These are phyloP conservation scores for Sporisorium iseilematis-ciliati DNA, from an alignment of 1,284 basidiomycete species.

Conservation along the genomic window DNA sequence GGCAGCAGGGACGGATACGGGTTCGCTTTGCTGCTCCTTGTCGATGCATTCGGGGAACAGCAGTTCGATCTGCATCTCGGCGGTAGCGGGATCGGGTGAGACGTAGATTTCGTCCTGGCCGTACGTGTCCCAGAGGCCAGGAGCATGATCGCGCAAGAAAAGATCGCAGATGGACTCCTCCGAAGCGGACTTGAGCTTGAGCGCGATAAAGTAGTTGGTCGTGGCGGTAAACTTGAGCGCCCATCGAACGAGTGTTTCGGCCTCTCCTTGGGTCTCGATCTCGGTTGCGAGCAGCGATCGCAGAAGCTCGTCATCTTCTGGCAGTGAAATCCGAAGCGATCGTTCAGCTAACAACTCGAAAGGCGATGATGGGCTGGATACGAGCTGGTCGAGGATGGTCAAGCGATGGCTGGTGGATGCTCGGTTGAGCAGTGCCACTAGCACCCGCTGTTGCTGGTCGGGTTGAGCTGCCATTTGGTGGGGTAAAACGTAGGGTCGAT, in stretches of 20 bases:
- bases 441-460: background rate
- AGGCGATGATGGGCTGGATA: slow-evolving; percentile 2
- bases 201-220: slow-evolving; percentile 36
- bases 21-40: background rate
- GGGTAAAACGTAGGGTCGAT: background rate
- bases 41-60: slow-evolving; percentile 41
- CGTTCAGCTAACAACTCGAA: slow-evolving; percentile 48
- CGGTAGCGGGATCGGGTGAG: slow-evolving; percentile 18
- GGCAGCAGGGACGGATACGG: no score
- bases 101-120: slow-evolving; percentile 52
- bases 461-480: background rate
- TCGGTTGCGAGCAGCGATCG: slow-evolving; percentile 47
- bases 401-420: slow-evolving; percentile 27
- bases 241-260: slow-evolving; percentile 39
- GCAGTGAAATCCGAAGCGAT: slow-evolving; percentile 22
- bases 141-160: background rate
- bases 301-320: slow-evolving; percentile 52
- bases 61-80: slow-evolving; percentile 46
- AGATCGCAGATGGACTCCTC: slow-evolving; percentile 1
- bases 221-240: slow-evolving; percentile 38
- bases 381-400: slow-evolving; percentile 17
- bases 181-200: slow-evolving; percentile 24
- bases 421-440: slow-evolving; percentile 34
- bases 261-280: slow-evolving; percentile 22
- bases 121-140: slow-evolving; percentile 22